Conservation (phyloP, 305 asterid genomes). For the Fraxinus latifolia region DNA sequence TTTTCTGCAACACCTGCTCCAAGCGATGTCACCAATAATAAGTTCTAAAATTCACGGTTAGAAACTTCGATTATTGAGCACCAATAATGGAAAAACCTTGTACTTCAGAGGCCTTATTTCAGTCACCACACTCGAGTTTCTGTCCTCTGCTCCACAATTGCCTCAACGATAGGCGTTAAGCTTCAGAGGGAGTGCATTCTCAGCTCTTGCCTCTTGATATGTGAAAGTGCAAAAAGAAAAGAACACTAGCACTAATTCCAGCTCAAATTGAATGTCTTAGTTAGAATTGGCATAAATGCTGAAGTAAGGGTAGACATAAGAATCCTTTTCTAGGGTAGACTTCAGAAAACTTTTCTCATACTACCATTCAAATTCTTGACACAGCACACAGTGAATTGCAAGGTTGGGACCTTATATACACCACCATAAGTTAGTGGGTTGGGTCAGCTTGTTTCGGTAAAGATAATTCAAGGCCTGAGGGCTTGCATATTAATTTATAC, state of each 20-base stretch:
- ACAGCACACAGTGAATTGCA: background rate
- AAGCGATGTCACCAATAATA: background rate
- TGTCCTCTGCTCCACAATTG: background rate
- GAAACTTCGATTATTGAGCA: background rate
- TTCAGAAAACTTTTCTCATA: background rate
- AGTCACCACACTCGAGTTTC: background rate
- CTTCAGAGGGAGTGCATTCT: background rate
- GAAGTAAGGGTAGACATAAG: background rate
- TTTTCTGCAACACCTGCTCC: background rate
- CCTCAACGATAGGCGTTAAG: background rate
- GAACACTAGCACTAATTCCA: background rate
- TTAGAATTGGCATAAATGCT: background rate
- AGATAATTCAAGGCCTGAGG: background rate
- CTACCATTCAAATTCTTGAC: background rate
- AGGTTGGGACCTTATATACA: background rate
- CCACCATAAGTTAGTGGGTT: background rate
- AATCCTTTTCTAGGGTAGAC: background rate
- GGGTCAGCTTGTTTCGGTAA: background rate
- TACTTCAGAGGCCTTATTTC: background rate
- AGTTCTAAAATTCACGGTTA: background rate
- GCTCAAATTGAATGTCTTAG: background rate
- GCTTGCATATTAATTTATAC: background rate
- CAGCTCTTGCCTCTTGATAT: background rate
- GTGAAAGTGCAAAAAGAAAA: background rate
- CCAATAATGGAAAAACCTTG: background rate